Evolutionary conservation across 768 basidiomycete species (phyloP), one percentile per base, ranked within the genome.

Genomic region (Lentinus tigrinus): DNA sequence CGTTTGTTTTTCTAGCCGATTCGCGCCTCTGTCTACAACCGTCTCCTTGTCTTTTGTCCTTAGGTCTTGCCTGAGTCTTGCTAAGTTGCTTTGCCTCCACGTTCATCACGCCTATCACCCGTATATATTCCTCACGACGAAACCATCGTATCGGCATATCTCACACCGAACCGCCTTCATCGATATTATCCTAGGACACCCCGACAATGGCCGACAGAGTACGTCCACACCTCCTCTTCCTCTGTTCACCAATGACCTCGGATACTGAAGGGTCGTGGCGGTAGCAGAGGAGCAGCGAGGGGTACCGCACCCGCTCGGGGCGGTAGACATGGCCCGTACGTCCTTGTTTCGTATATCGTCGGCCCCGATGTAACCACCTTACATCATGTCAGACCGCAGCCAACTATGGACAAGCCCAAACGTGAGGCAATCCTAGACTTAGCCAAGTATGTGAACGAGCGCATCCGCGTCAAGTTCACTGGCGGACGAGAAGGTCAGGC

Each of bases 381-480:
- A 11, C 43, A 9, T 78, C 77, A 19, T 79, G 78, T 13, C 77
- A 81, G 79, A 27, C 69, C 78, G 17, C 77, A 76, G 51, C 77
- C 80, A 31, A 71, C 80, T 11, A 76, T 83, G 69, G 83, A 93
- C 65, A 93, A 90, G 70, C 91, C 91, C 43, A 91, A 90, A 72
- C 84, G 92, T 42, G 96, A 98, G 73, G 92, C 93, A 27, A 98
- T 98, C 73, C 85, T 98, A 31, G 95, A 98, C 72, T 85, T 98
- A 31, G 85, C 91, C 48, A 95, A 96, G 73, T 98, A 97, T 67
- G 89, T 90, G 52, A 91, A 96, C 72, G 87, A 95, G 73, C 83
- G 85, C 61, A 92, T 99, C 69, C 78, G 93, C 55, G 95, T 98
- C 68, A 98, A 97, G 74, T 98, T 99, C 70, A 93, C 93, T n/a